Percentiles rank a stretch among this genome's conserved stretches.
Evolutionary conservation across 208 protist genomes (phyloP).

Genomic region (Trypanosoma mega): DNA sequence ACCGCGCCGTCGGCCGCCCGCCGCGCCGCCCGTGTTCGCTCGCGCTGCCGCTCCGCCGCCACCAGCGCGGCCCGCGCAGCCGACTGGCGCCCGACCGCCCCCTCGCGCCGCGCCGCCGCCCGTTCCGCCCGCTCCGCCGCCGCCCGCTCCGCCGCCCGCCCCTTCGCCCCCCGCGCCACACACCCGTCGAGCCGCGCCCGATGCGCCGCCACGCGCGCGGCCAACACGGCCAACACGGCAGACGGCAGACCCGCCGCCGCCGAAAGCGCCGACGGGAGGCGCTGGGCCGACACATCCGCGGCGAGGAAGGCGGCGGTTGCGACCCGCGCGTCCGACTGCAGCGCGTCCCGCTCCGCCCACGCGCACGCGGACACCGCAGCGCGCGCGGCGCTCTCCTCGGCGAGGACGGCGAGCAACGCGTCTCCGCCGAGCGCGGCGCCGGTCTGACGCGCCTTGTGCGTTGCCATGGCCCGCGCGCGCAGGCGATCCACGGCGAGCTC

Average conservation of each 20-base stretch:
- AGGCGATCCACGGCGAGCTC: too few relatives aligned
- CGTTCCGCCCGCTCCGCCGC: not conserved
- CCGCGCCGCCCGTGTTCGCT: not conserved
- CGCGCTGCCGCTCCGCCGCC: not conserved
- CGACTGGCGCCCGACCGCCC: not conserved
- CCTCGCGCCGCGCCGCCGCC: conserved; percentile 3
- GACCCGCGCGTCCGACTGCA: not conserved
- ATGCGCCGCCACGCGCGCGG: not conserved
- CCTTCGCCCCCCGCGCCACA: not conserved
- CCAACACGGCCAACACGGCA: not conserved
- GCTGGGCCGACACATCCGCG: too few relatives aligned
- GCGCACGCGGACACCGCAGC: not conserved
- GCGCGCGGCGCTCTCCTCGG: not conserved
- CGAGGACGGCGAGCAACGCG: not conserved
- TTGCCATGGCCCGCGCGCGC: not conserved
- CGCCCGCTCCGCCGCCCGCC: not conserved
- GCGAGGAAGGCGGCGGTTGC: too few relatives aligned
- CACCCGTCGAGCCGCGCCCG: not conserved
- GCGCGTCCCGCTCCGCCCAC: not conserved
- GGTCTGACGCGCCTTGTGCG: not conserved
- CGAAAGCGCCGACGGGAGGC: too few relatives aligned
- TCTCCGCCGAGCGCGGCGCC: not conserved
- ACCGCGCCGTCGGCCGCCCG: too few relatives aligned
- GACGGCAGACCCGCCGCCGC: too few relatives aligned
- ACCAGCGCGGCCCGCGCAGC: not conserved